Percentiles rank a stretch among this genome's conserved stretches.
These are phyloP conservation scores for Solanum pennellii DNA, from an alignment of 257 asterid genomes.

Conservation along the genomic window DNA sequence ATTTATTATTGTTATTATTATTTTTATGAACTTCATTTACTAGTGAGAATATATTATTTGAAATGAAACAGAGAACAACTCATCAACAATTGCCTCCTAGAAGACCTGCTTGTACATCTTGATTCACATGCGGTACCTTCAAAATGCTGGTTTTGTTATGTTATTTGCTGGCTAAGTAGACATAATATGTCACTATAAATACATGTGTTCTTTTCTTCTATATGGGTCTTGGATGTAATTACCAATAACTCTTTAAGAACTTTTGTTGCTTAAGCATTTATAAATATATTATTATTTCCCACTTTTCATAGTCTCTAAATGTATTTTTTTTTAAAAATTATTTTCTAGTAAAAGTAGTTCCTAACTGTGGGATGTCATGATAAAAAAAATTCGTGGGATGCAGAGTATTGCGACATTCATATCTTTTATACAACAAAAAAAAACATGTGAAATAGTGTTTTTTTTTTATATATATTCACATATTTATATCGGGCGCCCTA, in stretches of 20 bases:
- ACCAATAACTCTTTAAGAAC: neutral
- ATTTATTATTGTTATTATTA: neutral
- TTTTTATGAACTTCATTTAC: neutral
- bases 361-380: slow-evolving; percentile 27
- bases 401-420: slow-evolving; percentile 48
- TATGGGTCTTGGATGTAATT: neutral
- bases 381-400: slow-evolving; percentile 48
- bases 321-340: neutral
- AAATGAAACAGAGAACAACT: slow-evolving; percentile 53
- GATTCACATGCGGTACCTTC: neutral
- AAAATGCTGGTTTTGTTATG: neutral
- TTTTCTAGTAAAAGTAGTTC: too few species aligned
- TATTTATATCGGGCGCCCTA: neutral
- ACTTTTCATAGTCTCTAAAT: neutral
- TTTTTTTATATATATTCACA: neutral
- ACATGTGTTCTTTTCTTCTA: neutral
- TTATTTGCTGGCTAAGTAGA: neutral
- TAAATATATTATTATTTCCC: neutral
- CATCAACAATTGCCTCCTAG: slow-evolving; percentile 86
- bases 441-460: slow-evolving; percentile 6
- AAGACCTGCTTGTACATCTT: slow-evolving; percentile 65
- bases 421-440: slow-evolving; percentile 30
- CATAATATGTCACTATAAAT: neutral
- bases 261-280: neutral
- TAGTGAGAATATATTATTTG: neutral